Evolutionary conservation across 257 asterid genomes (phyloP), one percentile per base, ranked within the genome.

Genomic region (Osmanthus fragrans): DNA sequence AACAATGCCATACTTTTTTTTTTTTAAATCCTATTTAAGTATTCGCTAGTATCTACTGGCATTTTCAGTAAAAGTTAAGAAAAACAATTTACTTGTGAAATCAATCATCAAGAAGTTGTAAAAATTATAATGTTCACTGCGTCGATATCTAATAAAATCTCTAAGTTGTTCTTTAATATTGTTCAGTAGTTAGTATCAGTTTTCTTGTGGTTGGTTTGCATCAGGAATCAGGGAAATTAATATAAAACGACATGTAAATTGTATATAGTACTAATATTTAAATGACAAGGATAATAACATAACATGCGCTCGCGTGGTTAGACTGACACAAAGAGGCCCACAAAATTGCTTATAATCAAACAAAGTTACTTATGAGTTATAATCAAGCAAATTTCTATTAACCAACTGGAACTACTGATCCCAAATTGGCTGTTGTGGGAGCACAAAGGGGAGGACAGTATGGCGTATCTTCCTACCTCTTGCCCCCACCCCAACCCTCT

Each of bases 371-470:
- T 47, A 63, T 63, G 11, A 42, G 15, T 42, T 42, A 42, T 42
- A 29, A 36, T 60, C 27, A 21, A 63, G 49, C 63, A 39, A 3
- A 60, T 75, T 63, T 63, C 58, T 29, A 56, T 75, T 8, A 80
- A 80, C 85, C 87, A 84, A 80, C 85, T 80, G 78, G 83, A 80
- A 71, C 77, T 51, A 80, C 6, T 51, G 77, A 23, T 85, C 87
- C 85, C 74, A 65, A 60, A 77, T 40, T 54, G 81, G 69, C 34
- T 63, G 18, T 63, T 63, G 25, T 5, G 16, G 79, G 60, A 78
- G 77, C 84, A 77, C 77, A 15, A 3, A 54, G 39, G 70, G 76
- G 39, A 66, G 70, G 49, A 73, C 79, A 77, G 76, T 68, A 80
- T 77, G 82, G 80, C 12, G 30, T 40, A 75, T 75, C 64, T 64